Percentiles rank a stretch among this genome's conserved stretches.
Evolutionary conservation across 2,329 filamentous ascomycete genomes (phyloP).

Genomic region (Cercospora canescens): DNA sequence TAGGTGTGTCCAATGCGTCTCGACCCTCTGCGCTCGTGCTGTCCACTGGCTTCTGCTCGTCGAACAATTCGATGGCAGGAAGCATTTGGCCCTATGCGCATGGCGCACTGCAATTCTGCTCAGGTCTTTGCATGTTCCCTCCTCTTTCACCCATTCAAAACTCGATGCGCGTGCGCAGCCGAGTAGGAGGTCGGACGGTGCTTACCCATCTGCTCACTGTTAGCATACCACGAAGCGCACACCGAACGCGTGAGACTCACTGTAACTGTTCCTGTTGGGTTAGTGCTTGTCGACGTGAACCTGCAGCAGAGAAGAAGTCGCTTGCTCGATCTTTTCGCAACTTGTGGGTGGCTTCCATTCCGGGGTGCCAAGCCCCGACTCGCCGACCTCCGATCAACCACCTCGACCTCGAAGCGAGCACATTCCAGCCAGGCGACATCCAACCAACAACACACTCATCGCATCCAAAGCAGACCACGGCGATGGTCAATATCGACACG

Average conservation of each 20-base stretch:
- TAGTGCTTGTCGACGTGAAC: slow-evolving; percentile 17
- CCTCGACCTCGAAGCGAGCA: neutral
- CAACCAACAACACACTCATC: neutral
- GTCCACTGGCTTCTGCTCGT: slow-evolving; percentile 1
- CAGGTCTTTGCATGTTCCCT: slow-evolving; percentile 20
- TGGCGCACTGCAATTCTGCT: slow-evolving; percentile 14
- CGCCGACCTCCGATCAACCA: neutral
- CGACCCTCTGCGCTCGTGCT: slow-evolving; percentile 13
- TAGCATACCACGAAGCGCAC: slow-evolving; percentile 24
- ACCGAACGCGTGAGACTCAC: slow-evolving; percentile 25
- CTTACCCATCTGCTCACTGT: slow-evolving; percentile 63
- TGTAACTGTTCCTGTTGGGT: slow-evolving; percentile 27
- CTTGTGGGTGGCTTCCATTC: slow-evolving; percentile 3
- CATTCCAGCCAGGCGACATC: neutral
- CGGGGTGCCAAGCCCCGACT: neutral
- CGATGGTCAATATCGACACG: slow-evolving; percentile 47
- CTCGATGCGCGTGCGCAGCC: slow-evolving; percentile 15
- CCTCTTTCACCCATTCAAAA: slow-evolving; percentile 30
- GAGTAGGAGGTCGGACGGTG: slow-evolving; percentile 22
- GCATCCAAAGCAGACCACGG: neutral
- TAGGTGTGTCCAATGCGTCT: slow-evolving; percentile 8
- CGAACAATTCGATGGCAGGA: neutral
- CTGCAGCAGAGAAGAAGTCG: neutral
- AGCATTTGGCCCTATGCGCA: slow-evolving; percentile 1
- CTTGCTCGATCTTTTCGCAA: slow-evolving; percentile 5